phyloP scores from a whole-genome alignment of 805 yeast species.

The Nakazawaea siamensis region DNA sequence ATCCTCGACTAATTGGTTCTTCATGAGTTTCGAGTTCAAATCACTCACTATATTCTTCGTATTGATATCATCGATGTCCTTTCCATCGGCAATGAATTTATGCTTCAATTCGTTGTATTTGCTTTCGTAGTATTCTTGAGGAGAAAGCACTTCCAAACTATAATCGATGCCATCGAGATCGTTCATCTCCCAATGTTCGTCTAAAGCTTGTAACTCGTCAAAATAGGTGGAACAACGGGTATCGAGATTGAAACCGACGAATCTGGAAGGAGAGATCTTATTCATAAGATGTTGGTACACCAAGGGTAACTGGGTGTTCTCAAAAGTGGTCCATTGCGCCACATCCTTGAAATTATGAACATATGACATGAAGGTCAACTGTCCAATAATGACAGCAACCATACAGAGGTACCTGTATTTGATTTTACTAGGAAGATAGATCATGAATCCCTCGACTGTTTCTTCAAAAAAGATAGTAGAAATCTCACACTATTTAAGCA shows the following conservation, averaged over 20 bases:
- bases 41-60: constrained; percentile 2
- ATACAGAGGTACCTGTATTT: constrained; percentile 6
- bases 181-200: constrained; percentile 8
- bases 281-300: constrained; percentile 1
- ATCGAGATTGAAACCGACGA: background rate
- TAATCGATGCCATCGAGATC: constrained; percentile 7
- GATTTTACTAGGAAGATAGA: constrained; percentile 9
- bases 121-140: constrained; percentile 2
- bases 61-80: constrained; percentile 4
- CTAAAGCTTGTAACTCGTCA: constrained; percentile 1
- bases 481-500: no score
- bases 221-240: constrained; percentile 6
- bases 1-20: constrained; percentile 5
- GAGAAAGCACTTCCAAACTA: constrained; percentile 4
- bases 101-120: constrained; percentile 4
- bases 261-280: constrained; percentile 1
- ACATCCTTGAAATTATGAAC: background rate
- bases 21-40: constrained; percentile 4
- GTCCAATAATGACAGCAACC: background rate
- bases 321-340: constrained; percentile 1
- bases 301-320: constrained; percentile 1
- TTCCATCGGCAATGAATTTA: constrained; percentile 1
- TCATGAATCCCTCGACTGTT: no score
- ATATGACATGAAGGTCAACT: constrained; percentile 3
- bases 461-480: no score